These are phyloP conservation scores for Neonectria coccinea DNA, from an alignment of 2,329 filamentous ascomycete genomes.

Conservation along the genomic window DNA sequence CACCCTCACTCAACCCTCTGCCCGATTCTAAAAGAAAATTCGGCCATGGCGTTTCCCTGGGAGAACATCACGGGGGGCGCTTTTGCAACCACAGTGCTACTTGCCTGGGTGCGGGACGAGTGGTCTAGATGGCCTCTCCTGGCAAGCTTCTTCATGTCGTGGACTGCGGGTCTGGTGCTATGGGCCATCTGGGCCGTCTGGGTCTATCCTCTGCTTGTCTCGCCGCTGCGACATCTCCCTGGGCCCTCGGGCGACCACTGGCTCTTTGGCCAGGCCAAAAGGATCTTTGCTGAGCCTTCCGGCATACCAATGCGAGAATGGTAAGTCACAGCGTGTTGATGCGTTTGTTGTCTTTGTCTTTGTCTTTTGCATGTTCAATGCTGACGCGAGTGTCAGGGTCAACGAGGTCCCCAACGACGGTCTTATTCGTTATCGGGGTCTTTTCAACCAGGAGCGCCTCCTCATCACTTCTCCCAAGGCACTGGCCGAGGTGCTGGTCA, in stretches of 20 bases:
- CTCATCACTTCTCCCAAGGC: slow-evolving; percentile 71
- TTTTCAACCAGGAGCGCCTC: slow-evolving; percentile 73
- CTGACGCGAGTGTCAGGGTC: slow-evolving; percentile 61
- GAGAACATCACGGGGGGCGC: slow-evolving; percentile 41
- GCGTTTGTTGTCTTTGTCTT: neutral
- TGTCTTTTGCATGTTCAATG: neutral
- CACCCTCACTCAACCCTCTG: neutral
- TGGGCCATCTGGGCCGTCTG: slow-evolving; percentile 58
- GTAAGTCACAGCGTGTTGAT: slow-evolving; percentile 48
- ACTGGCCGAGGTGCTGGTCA: slow-evolving; percentile 76
- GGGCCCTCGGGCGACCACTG: slow-evolving; percentile 57
- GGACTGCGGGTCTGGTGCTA: slow-evolving; percentile 49
- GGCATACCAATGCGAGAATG: slow-evolving; percentile 62
- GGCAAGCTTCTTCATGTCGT: slow-evolving; percentile 51
- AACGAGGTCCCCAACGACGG: slow-evolving; percentile 74
- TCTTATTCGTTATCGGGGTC: slow-evolving; percentile 73
- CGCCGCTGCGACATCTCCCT: slow-evolving; percentile 62
- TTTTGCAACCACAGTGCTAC: slow-evolving; percentile 39
- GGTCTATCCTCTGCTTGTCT: slow-evolving; percentile 63
- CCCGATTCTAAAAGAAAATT: neutral
- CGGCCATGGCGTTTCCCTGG: slow-evolving; percentile 41
- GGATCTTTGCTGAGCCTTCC: slow-evolving; percentile 54
- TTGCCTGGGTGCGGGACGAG: slow-evolving; percentile 34
- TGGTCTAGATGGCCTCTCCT: slow-evolving; percentile 50
- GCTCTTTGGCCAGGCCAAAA: slow-evolving; percentile 61